Evolutionary conservation across 2,329 filamentous ascomycete species (phyloP), one percentile per base, ranked within the genome.

Genomic region (Elsinoe arachidis): DNA sequence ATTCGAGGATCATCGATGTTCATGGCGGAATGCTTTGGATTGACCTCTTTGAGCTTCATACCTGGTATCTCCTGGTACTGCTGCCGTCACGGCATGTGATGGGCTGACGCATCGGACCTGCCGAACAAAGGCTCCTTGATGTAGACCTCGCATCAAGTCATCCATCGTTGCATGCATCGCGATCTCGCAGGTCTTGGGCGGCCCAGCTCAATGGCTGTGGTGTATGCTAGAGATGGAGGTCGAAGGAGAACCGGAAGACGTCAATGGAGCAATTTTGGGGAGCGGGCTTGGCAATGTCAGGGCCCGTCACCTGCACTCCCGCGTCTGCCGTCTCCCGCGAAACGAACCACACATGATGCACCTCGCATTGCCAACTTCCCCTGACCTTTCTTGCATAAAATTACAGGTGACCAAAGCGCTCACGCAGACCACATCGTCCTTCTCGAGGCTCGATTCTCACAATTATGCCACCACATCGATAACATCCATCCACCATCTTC

Each of bases 401-500:
- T 58, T 53, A 46, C 43, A 55, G 33, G 35, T 47, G 39, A 38
- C 41, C 54, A 58, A 49, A 43, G 34, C 59, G 43, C 46, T 30
- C 44, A 41, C 51, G 26, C 26, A 30, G 26, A 30, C 26, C 26
- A 51, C 35, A 52, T 44, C 37, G 46, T 44, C 55, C 41, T 37
- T 34, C 43, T 43, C 52, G 57, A 37, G 15, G 21, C 35, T 37
- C 26, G 33, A 53, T 14, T 38, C 30, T 38, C 19, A 15, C 26
- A 35, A 53, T 19, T 15, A 55, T 61, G 51, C 56, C 17, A 30
- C 35, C 51, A 30, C 38, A 17, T 54, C 30, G 26, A 38, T 51
- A 58, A 55, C 55, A 58, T 46, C 17, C 34, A 53, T 38, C 12
- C 33, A 57, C 53, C 60, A 60, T 60, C 63, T 63, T 62, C 63